A percentile compares a stretch with the other conserved stretches of the same genome.
phyloP scores from a whole-genome alignment of 2,329 filamentous ascomycete species.

The Ophiostoma populinum region DNA sequence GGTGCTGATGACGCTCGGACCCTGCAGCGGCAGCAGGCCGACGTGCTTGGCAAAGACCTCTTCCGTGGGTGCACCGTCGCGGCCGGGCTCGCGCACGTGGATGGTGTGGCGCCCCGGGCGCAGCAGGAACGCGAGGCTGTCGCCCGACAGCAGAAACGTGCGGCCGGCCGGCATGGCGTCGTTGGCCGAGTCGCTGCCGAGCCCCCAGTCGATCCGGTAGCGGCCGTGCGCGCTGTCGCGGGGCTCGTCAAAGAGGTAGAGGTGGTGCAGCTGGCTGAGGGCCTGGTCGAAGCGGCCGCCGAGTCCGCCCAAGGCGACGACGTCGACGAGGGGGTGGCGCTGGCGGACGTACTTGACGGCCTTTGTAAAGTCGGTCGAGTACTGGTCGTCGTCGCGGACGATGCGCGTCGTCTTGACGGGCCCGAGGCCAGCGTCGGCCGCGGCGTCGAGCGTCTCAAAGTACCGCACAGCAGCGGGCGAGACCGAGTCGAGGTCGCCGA shows the following conservation, averaged over 20 bases:
- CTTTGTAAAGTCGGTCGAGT: constrained; percentile 85
- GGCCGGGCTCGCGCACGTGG: constrained; percentile 31
- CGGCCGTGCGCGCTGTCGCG: background rate
- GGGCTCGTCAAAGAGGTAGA: constrained; percentile 43
- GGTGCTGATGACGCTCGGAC: constrained; percentile 63
- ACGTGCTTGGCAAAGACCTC: constrained; percentile 58
- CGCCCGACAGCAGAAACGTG: constrained; percentile 66
- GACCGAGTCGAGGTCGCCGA: constrained; percentile 86
- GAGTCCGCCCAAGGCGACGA: constrained; percentile 71
- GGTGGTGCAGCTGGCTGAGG: constrained; percentile 72
- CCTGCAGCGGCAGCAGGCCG: constrained; percentile 71
- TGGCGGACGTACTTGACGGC: constrained; percentile 43
- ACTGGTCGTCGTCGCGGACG: constrained; percentile 59
- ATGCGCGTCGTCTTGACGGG: too few relatives aligned
- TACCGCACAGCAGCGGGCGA: constrained; percentile 41
- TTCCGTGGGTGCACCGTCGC: constrained; percentile 13
- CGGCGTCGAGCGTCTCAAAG: constrained; percentile 35
- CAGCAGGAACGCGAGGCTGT: constrained; percentile 71
- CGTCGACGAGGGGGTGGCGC: constrained; percentile 24
- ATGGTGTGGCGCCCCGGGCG: constrained; percentile 51
- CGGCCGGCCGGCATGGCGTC: constrained; percentile 21
- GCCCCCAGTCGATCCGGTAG: background rate
- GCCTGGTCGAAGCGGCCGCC: constrained; percentile 88
- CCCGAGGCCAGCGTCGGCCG: too few relatives aligned
- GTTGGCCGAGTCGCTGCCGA: constrained; percentile 15